Conservation (phyloP, 2,329 filamentous ascomycete genomes). For the Claviceps maximensis region DNA sequence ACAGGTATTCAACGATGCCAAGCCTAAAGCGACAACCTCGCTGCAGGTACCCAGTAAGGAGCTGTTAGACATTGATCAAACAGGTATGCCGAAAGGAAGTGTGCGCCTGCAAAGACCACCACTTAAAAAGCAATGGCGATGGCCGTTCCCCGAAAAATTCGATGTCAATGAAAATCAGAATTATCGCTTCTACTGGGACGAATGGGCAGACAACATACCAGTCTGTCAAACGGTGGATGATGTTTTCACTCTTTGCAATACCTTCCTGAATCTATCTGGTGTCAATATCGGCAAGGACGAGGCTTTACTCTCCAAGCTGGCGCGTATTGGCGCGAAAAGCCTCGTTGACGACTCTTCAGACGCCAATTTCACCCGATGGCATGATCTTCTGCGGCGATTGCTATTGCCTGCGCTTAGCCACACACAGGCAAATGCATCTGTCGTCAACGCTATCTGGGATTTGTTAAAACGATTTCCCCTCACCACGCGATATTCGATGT, state of each 20-base stretch:
- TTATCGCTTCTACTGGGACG: constrained; percentile 94
- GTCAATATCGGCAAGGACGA: constrained; percentile 82
- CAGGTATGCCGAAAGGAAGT: constrained; percentile 53
- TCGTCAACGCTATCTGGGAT: constrained; percentile 76
- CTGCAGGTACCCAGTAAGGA: constrained; percentile 30
- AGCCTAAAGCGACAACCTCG: constrained; percentile 19
- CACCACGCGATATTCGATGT: constrained; percentile 70
- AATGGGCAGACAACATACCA: constrained; percentile 89
- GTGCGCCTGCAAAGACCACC: constrained; percentile 47
- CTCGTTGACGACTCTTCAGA: constrained; percentile 56
- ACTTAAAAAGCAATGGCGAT: constrained; percentile 58
- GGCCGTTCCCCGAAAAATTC: constrained; percentile 69
- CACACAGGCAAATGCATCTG: constrained; percentile 69
- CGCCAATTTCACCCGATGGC: constrained; percentile 65
- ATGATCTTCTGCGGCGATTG: constrained; percentile 67
- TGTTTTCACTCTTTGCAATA: constrained; percentile 73
- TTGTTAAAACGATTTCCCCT: constrained; percentile 69
- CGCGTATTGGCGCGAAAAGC: constrained; percentile 72
- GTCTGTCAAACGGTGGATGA: constrained; percentile 85
- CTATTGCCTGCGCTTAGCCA: constrained; percentile 83
- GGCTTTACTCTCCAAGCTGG: constrained; percentile 63
- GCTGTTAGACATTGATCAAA: constrained; percentile 44
- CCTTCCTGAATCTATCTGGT: constrained; percentile 73
- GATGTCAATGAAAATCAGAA: constrained; percentile 64
- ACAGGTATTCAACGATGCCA: constrained; percentile 48